Percentiles rank a stretch among this genome's conserved stretches.
phyloP scores from a whole-genome alignment of 352 stramenopile genomes.

The Phytophthora cactorum region DNA sequence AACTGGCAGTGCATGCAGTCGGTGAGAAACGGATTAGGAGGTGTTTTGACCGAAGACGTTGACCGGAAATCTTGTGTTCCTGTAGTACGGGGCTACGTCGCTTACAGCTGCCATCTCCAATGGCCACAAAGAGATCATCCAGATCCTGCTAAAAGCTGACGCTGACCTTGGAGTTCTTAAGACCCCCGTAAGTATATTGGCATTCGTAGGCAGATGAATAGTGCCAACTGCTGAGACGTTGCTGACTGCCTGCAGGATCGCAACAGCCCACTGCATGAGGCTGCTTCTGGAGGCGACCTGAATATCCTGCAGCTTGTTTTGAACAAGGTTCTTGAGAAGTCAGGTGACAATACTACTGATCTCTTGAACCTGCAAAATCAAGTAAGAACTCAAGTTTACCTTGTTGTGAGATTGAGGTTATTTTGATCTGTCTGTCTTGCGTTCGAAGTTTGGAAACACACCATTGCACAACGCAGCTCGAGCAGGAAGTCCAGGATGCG shows the following conservation, averaged over 20 bases:
- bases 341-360: conserved; percentile 37
- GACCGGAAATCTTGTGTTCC: not conserved
- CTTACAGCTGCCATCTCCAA: conserved; percentile 74
- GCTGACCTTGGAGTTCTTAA: conserved; percentile 71
- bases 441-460: conserved; percentile 75
- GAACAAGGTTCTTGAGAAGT: conserved; percentile 54
- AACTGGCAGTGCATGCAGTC: conserved; percentile 79
- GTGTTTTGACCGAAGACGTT: not conserved
- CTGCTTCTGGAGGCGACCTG: conserved; percentile 56
- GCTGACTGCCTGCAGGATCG: conserved; percentile 48
- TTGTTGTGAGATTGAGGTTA: not conserved
- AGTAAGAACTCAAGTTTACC: conserved; percentile 22
- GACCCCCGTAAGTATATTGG: conserved; percentile 54
- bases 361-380: conserved; percentile 73
- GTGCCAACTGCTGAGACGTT: not conserved
- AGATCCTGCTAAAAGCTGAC: conserved; percentile 62
- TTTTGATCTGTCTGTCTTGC: not conserved
- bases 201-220: not conserved
- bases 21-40: conserved; percentile 26
- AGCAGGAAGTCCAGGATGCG: conserved; percentile 55
- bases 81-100: conserved; percentile 74
- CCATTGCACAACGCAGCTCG: conserved; percentile 77
- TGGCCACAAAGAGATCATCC: conserved; percentile 58
- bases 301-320: conserved; percentile 63
- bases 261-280: conserved; percentile 81